Evolutionary conservation across 345 rosid species (phyloP).

Genomic region (Aquilaria sinensis): DNA sequence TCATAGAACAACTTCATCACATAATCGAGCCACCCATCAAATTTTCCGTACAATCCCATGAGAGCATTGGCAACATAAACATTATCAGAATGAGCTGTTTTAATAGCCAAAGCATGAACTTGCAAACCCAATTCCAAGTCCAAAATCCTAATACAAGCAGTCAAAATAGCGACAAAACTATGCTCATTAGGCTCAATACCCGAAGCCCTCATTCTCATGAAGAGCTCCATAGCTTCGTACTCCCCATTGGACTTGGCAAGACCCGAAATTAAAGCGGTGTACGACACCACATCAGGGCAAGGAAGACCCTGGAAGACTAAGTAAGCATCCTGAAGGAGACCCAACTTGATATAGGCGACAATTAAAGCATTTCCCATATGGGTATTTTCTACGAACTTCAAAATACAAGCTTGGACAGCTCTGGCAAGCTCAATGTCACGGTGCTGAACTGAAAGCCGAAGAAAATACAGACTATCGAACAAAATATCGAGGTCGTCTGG

Average conservation of each 20-base stretch:
- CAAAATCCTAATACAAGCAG: conserved; percentile 39
- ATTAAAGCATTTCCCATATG: conserved; percentile 47
- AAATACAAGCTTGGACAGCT: conserved; percentile 55
- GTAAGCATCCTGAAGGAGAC: conserved; percentile 42
- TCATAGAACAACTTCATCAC: conserved; percentile 54
- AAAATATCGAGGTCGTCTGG: conserved; percentile 5
- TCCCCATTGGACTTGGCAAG: conserved; percentile 48
- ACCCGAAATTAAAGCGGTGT: conserved; percentile 54
- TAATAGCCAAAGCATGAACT: conserved; percentile 43
- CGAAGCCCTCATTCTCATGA: conserved; percentile 47
- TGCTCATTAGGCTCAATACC: conserved; percentile 47
- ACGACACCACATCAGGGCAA: conserved; percentile 63
- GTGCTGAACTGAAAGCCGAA: conserved; percentile 44
- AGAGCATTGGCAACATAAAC: conserved; percentile 59
- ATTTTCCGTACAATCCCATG: conserved; percentile 55
- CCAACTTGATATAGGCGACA: conserved; percentile 59
- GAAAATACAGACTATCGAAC: conserved; percentile 31
- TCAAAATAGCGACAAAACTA: conserved; percentile 47
- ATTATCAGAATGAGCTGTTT: conserved; percentile 29
- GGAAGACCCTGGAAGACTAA: conserved; percentile 40
- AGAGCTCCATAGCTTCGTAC: conserved; percentile 42
- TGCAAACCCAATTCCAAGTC: conserved; percentile 43
- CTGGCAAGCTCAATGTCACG: conserved; percentile 39
- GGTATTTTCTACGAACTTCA: conserved; percentile 42
- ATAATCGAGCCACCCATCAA: conserved; percentile 23